Percentiles rank a stretch among this genome's conserved stretches.
phyloP scores from a whole-genome alignment of 129 eudicot genomes.

The Pulicaria dysenterica region DNA sequence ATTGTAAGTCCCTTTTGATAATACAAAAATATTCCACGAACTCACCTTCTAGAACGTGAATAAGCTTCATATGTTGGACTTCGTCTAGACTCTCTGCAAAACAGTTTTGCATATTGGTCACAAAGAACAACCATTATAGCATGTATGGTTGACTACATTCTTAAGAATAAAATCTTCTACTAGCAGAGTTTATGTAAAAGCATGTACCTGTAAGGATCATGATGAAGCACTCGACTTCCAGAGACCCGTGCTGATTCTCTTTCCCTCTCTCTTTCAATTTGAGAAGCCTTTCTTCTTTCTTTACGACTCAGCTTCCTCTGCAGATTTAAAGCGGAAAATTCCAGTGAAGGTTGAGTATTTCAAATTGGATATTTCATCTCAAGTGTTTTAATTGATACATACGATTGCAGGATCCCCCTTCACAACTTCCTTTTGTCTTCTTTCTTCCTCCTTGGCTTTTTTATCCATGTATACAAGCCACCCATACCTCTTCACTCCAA shows the following conservation, averaged over 20 bases:
- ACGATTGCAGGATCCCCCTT: conserved; percentile 99
- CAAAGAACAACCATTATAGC: not conserved
- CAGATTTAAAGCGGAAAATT: conserved; percentile 11
- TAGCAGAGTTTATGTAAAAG: not conserved
- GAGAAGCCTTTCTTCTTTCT: conserved; percentile 96
- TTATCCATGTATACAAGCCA: conserved; percentile 99
- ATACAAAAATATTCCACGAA: not conserved
- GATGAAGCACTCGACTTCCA: conserved; percentile 79
- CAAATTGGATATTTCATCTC: not conserved
- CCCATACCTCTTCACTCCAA: conserved; percentile 97
- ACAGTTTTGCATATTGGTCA: not conserved
- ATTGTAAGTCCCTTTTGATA: conserved; percentile 1
- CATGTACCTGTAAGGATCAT: conserved; percentile 84
- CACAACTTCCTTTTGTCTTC: conserved; percentile 90
- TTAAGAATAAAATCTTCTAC: not conserved
- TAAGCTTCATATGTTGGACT: conserved; percentile 98
- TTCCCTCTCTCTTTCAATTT: conserved; percentile 85
- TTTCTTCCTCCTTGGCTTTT: conserved; percentile 95
- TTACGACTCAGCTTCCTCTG: conserved; percentile 98
- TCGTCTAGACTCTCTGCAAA: conserved; percentile 85
- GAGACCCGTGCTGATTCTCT: conserved; percentile 75
- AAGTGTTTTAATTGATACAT: conserved; percentile 29
- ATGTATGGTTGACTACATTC: not conserved
- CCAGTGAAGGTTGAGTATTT: not conserved
- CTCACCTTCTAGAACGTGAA: conserved; percentile 83